Evolutionary conservation across 495 filamentous ascomycete genomes (phyloP), one percentile per base, ranked within the genome.

Genomic region (Hypomontagnella submonticulosa): DNA sequence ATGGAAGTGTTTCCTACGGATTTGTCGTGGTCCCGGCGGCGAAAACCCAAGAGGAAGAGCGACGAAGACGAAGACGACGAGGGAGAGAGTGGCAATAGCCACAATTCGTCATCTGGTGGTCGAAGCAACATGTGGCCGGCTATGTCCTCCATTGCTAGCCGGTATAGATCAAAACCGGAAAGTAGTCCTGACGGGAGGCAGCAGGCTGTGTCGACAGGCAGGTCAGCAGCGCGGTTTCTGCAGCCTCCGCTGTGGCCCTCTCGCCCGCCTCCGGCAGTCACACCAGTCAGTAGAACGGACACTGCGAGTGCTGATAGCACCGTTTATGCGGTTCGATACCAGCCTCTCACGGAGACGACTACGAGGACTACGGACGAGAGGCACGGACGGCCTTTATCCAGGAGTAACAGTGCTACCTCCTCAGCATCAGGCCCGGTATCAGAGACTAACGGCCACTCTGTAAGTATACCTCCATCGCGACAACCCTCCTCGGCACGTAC

Each of bases 301-400:
- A 91, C 89, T 1, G 85, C 87, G 12, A 83, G 81, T 37, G 79
- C 81, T 13, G 80, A 88, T 42, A 95, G 91, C 74, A 97, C 93
- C 2, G 85, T 95, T 11, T 96, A 97, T 67, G 87, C 89, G 56
- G 84, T 97, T 48, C 87, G 88, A 44, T 93, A 96, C 71, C 90
- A 94, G 61, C 84, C 90, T n/a, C 82, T 89, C 43, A 86, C 84
- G 34, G 88, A 88, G 63, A 81, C 88, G n/a, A 87, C 88, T 11
- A 73, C 79, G 6, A 78, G 75, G 49, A 72, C 75, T 12, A 78
- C 78, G 12, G 77, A 80, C 11, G 71, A 85, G 0, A 75, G 80
- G 30, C 71, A 63, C 42, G 46, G 37, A 6, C 51, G 54, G 44
- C 63, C 66, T 1, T 36, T 74, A 16, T 76, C 79, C 6, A 67